Evolutionary conservation across 768 basidiomycete species (phyloP), one percentile per base, ranked within the genome.

Genomic region (Termitomyces eurrhizus): DNA sequence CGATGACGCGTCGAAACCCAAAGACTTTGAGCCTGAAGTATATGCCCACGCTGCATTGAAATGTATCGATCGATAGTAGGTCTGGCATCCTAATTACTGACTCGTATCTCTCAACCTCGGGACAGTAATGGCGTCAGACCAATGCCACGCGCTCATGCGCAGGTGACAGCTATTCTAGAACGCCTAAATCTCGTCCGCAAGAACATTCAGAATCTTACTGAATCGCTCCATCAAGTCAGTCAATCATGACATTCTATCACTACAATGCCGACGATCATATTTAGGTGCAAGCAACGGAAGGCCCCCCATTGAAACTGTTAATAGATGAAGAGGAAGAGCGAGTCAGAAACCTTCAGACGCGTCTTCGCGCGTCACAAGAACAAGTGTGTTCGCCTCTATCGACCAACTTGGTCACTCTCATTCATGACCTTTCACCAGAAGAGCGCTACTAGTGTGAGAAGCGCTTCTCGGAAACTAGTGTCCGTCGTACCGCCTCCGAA

Each of bases 21-120:
- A 71, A 48, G 85, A 86, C 24, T 74, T 82, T 8, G 86, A 89
- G 26, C 89, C 90, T 7, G 90, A 92, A 69, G 78, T 89, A 14
- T 92, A 90, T 70, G 88, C 85, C 0, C 77, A 84, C 61, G 91
- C 91, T 9, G 89, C 91, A 0, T 68, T 89, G 62, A 90, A 86
- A 72, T 91, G 87, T 66, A 77, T 93, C 57, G 86, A 90, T 68
- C 82, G 85, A 70, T 93, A 90, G 90, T 90, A 67, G 69, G 90
- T 77, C 26, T 51, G 21, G 55, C 24, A 26, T 21, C 37, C 52
- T 7, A 44, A 4, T 14, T 33, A 12, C n/a, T 21, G 36, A 50
- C 39, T 57, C 39, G 58, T 67, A 53, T 62, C 53, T 62, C 55
- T 57, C 33, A 50, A 21, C 33, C 21, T 45, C 58, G 49, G 37